Conservation (phyloP, 139 green algal genomes). For the Auxenochlorella pyrenoidosa region DNA sequence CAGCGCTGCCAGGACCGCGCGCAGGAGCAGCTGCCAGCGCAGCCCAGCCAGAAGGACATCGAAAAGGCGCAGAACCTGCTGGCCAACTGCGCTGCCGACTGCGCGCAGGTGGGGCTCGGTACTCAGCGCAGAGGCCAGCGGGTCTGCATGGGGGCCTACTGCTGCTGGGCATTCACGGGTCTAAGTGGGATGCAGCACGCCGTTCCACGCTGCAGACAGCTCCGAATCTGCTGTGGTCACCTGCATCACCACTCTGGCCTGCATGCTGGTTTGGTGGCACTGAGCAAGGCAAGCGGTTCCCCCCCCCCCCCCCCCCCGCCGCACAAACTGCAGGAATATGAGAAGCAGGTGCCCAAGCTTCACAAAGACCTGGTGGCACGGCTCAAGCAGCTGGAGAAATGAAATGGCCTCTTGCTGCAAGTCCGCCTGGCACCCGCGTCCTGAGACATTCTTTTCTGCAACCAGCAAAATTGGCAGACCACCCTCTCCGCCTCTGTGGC, state of each 20-base stretch:
- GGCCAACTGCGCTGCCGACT: conserved; percentile 54
- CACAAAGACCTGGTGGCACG: conserved; percentile 25
- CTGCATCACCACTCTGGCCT: background rate
- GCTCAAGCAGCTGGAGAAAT: conserved; percentile 32
- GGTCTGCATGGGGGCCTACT: too few species aligned
- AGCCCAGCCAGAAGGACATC: conserved; percentile 51
- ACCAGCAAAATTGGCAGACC: too few species aligned
- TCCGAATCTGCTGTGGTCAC: too few species aligned
- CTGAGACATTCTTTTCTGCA: too few species aligned
- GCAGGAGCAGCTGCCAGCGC: conserved; percentile 46
- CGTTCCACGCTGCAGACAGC: too few species aligned
- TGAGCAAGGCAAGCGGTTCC: background rate
- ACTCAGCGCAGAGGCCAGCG: too few species aligned
- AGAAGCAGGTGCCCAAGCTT: conserved; percentile 41
- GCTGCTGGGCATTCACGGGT: too few species aligned
- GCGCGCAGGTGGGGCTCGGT: conserved; percentile 32
- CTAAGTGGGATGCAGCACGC: too few species aligned
- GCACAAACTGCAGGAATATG: background rate
- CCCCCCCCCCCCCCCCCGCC: too few species aligned
- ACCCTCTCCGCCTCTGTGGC: too few species aligned
- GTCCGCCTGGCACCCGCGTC: too few species aligned
- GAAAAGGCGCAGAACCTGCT: conserved; percentile 47
- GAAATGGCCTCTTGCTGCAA: background rate
- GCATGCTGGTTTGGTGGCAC: background rate
- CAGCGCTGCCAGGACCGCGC: conserved; percentile 49